Conservation (phyloP, 768 basidiomycete species). For the Naganishia onofrii region DNA sequence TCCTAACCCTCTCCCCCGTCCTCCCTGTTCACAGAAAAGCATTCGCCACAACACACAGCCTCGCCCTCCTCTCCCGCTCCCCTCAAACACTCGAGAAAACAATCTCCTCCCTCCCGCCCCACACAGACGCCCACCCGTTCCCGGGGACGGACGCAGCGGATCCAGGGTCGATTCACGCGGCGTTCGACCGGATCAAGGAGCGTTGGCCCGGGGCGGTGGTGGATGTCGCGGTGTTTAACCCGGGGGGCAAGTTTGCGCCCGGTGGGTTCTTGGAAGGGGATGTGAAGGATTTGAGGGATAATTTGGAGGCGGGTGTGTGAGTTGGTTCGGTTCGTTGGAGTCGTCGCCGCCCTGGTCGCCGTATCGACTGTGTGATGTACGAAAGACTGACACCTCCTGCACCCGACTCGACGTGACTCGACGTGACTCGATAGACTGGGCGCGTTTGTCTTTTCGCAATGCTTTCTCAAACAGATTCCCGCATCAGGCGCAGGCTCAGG, state of each 20-base stretch:
- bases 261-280: slow-evolving; percentile 39
- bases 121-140: slow-evolving; percentile 28
- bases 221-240: slow-evolving; percentile 46
- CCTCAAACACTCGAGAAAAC: slow-evolving; percentile 36
- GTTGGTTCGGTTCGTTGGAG: too few relatives aligned
- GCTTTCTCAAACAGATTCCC: slow-evolving; percentile 31
- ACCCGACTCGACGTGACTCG: too few relatives aligned
- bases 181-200: slow-evolving; percentile 37
- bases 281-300: slow-evolving; percentile 36
- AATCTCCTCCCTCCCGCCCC: slow-evolving; percentile 30
- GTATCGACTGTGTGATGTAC: too few relatives aligned
- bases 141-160: slow-evolving; percentile 36
- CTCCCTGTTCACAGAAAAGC: slow-evolving; percentile 19
- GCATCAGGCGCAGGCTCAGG: not conserved
- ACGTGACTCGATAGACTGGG: slow-evolving; percentile 31
- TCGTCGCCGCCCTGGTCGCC: too few relatives aligned
- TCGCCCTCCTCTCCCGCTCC: slow-evolving; percentile 46
- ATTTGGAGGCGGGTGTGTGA: slow-evolving; percentile 40
- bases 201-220: slow-evolving; percentile 41
- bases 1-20: not conserved
- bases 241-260: slow-evolving; percentile 36
- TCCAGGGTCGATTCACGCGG: slow-evolving; percentile 32
- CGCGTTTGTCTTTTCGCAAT: slow-evolving; percentile 43
- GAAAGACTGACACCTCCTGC: too few relatives aligned
- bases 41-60: slow-evolving; percentile 43